Evolutionary conservation across 139 green algal genomes (phyloP), one percentile per base, ranked within the genome.

Genomic region (Mychonastes homosphaera): DNA sequence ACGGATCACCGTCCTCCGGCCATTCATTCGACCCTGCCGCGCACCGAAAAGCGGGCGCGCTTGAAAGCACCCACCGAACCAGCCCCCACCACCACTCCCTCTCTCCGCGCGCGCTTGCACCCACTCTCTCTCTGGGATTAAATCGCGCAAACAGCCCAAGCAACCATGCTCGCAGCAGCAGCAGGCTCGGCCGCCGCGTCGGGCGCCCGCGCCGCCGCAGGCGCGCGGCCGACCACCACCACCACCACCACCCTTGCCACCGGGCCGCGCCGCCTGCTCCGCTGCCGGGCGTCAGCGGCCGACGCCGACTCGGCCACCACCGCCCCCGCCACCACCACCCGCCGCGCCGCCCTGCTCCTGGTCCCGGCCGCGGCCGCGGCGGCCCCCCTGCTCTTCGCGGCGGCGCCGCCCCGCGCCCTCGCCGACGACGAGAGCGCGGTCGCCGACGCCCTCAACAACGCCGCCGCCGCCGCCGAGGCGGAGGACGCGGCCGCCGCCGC

Each of bases 341-440:
- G 57, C 3, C 73, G 94, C 18, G 87, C 84, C 5, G 94, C 91
- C 62, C 38, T 58, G 34, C 92, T 89, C 56, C 10, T 76, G 5
- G 94, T 92, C 69, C 87, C 87, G 6, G 49, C 64, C 1, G 19
- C 50, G 23, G 81, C 68, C n/a, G 44, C 51, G 1, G 65, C 51
- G 18, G 72, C 76, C 12, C 51, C 67, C 36, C 51, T n/a, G 19
- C 49, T 67, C 26, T 36, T 43, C 12, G 27, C 61, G 27, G 54
- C 56, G 26, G 38, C 33, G 0, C 36, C 47, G 38, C 46, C 63
- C 8, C 45, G 58, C 15, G 48, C 63, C 2, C n/a, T n/a, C n/a
- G n/a, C n/a, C n/a, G n/a, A n/a, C n/a, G n/a, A n/a, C n/a, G n/a
- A n/a, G n/a, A n/a, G n/a, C n/a, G n/a, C n/a, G n/a, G n/a, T n/a